A percentile compares a stretch with the other conserved stretches of the same genome.
Evolutionary conservation across 768 basidiomycete genomes (phyloP).

Genomic region (Suillus fuscotomentosus): DNA sequence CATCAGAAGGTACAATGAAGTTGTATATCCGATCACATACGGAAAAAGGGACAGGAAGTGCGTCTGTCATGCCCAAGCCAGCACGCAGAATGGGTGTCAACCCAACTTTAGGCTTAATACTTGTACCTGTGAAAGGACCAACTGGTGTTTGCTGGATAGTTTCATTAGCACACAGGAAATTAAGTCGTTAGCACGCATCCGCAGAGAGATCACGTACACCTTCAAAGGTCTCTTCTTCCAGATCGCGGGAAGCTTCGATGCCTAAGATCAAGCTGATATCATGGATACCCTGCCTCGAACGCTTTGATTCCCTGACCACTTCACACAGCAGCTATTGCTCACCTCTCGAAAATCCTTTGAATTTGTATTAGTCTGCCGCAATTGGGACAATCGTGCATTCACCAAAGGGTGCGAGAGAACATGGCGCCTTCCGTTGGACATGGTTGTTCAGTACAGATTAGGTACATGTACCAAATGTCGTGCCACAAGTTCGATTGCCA

Average conservation of each 20-base stretch:
- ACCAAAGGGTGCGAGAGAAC: slow-evolving; percentile 70
- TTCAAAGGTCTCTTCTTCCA: slow-evolving; percentile 60
- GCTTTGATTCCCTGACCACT: slow-evolving; percentile 3
- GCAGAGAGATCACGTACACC: slow-evolving; percentile 47
- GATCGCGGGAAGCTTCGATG: slow-evolving; percentile 74
- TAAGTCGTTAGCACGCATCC: slow-evolving; percentile 5
- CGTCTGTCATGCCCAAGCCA: slow-evolving; percentile 91
- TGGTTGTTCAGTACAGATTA: slow-evolving; percentile 13
- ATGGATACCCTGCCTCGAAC: slow-evolving; percentile 59
- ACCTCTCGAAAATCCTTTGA: slow-evolving; percentile 83
- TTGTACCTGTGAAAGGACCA: slow-evolving; percentile 71
- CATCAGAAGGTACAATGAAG: slow-evolving; percentile 4
- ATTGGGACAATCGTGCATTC: slow-evolving; percentile 69
- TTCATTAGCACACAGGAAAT: slow-evolving; percentile 1
- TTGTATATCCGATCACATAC: slow-evolving; percentile 39
- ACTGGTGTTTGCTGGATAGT: slow-evolving; percentile 69
- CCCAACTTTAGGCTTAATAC: slow-evolving; percentile 76
- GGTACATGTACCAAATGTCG: not conserved
- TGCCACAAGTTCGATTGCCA: not conserved
- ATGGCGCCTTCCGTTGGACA: slow-evolving; percentile 40
- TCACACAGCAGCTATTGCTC: slow-evolving; percentile 10
- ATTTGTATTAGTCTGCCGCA: slow-evolving; percentile 58
- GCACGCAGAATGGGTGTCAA: slow-evolving; percentile 91
- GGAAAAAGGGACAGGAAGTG: slow-evolving; percentile 86
- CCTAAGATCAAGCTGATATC: slow-evolving; percentile 77